Conservation (phyloP, 1,139 yeast species). For the Zygosaccharomyces pseudobailii region DNA sequence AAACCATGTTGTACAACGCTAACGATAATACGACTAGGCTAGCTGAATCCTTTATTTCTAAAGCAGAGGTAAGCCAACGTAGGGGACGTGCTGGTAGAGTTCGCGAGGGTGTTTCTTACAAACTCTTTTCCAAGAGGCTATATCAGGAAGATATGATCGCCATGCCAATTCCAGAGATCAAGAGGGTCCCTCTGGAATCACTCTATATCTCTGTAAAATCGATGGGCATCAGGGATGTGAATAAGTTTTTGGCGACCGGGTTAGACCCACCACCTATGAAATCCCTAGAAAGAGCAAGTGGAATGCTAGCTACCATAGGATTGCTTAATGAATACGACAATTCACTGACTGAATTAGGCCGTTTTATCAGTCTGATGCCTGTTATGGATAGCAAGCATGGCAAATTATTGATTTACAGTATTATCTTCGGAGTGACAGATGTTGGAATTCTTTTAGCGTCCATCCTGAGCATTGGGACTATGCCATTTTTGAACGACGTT, state of each 20-base stretch:
- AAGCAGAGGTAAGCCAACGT: conserved; percentile 88
- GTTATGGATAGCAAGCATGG: conserved; percentile 79
- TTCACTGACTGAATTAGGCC: conserved; percentile 70
- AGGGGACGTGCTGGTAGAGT: conserved; percentile 99
- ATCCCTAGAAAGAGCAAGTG: conserved; percentile 59
- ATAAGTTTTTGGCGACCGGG: conserved; percentile 64
- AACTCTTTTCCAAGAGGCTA: conserved; percentile 63
- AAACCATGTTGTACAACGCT: conserved; percentile 67
- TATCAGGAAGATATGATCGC: conserved; percentile 53
- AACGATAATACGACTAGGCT: conserved; percentile 63
- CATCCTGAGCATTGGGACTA: conserved; percentile 59
- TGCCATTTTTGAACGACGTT: conserved; percentile 57
- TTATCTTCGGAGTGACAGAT: conserved; percentile 81
- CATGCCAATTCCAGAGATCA: conserved; percentile 85
- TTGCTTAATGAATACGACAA: conserved; percentile 52
- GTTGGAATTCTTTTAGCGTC: conserved; percentile 72
- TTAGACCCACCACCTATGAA: conserved; percentile 68
- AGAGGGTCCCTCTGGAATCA: conserved; percentile 76
- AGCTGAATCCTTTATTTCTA: conserved; percentile 81
- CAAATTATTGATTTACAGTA: conserved; percentile 70
- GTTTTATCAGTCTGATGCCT: conserved; percentile 73
- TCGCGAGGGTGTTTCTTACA: conserved; percentile 73
- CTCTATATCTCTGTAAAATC: conserved; percentile 78
- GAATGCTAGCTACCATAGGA: conserved; percentile 63
- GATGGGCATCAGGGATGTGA: conserved; percentile 76